Evolutionary conservation across 2,329 filamentous ascomycete genomes (phyloP), one percentile per base, ranked within the genome.

Genomic region (Pseudocercospora fijiensis): DNA sequence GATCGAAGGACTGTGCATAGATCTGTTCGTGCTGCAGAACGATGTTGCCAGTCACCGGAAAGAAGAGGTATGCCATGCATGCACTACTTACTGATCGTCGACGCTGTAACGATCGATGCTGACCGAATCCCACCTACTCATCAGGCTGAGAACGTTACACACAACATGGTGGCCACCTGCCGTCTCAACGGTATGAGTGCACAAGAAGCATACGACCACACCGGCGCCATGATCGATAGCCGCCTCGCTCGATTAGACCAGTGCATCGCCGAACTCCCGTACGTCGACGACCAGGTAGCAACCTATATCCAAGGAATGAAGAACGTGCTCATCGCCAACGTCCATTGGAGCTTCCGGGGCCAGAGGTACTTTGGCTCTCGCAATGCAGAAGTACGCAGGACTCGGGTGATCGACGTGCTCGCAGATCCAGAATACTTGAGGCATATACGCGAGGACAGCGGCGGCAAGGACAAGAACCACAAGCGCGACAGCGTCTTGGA

Each of bases 261-360:
- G 18, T 30, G 24, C 41, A 20, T 52, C 28, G 41, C 53, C 3
- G 18, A 24, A 18, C 24, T 57, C 13, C 53, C 53, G 16, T 45
- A 58, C 28, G 53, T 49, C 13, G 57, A 58, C 22, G 45, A 57
- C 37, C 41, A 51, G 37, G 24, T 58, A 27, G 56, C 55, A 16
- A 52, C 41, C 9, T 62, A 62, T 27, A 37, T 58, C 28, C 53
- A 57, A 37, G 60, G 60, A 26, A 57, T 57, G 37, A 57, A 58
- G 24, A 47, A 57, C 24, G 47, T 62, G 18, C 37, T 62, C 2
- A 30, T 57, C 26, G 41, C 53, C 4, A 62, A 58, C 45, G 55
- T 62, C 9, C 53, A 62, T 11, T 62, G 60, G 52, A 62, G 60
- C 43, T 62, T 57, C 56, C 52, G 60, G 10, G 56, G 53, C 22